Evolutionary conservation across 768 basidiomycete species (phyloP), one percentile per base, ranked within the genome.

Genomic region (Boletellus emodensis): DNA sequence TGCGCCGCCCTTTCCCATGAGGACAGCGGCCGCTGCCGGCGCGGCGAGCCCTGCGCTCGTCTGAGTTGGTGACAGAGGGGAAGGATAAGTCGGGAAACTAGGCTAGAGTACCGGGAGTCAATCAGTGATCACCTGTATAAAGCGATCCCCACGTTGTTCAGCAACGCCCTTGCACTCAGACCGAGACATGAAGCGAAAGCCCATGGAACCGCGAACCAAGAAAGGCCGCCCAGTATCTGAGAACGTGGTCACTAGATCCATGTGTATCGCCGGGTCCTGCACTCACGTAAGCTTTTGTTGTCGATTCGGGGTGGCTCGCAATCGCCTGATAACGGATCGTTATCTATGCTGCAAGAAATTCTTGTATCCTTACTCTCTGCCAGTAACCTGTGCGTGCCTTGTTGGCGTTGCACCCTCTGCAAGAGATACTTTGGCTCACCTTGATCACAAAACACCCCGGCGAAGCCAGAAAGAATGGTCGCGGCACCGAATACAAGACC

Each of bases 151-250:
- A 69, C 65, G 49, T 73, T 59, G 34, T 63, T 57, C 41, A 63
- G 57, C 39, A 72, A 58, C 11, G 65, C 75, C 40, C 67, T 60
- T 0, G 73, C 73, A 43, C 73, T 65, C n/a, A 78, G 58, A 18
- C 77, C 77, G 45, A 78, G 66, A 39, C 72, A 73, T 4, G 76
- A 75, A 8, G 72, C 77, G 51, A 79, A 77, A 0, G 71, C 74
- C 59, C 76, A 79, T 12, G 78, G 78, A n/a, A 78, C 74, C 4
- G 76, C 73, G 45, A 79, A 77, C 81, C 80, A 82, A 1, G 80
- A 79, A 30, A 82, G 60, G 6, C 79, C 81, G 4, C 81, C 80
- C 28, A 81, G 68, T 72, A 81, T 78, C 74, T 79, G 54, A 37
- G 18, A 20, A 28, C 17, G 14, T 12, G 13, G 44, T 20, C 11